A percentile compares a stretch with the other conserved stretches of the same genome.
Conservation (phyloP, 768 basidiomycete genomes). For the Leccinum pellstonianum region DNA sequence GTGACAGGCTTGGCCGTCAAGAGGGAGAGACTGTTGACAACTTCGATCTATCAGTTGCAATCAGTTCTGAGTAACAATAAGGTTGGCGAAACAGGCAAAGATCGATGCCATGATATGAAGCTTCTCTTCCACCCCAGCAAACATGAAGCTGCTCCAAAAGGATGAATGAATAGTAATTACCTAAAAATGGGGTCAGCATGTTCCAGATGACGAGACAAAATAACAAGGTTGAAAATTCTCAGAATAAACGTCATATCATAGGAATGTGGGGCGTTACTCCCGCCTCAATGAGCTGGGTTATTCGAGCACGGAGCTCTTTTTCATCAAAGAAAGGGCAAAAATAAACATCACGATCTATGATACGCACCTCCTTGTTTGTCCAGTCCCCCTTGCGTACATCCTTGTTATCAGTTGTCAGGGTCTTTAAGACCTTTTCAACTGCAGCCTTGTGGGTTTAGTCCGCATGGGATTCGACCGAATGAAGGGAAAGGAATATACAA, state of each 20-base stretch:
- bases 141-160: constrained; percentile 56
- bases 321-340: constrained; percentile 46
- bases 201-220: neutral
- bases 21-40: constrained; percentile 84
- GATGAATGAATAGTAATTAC: constrained; percentile 16
- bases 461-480: constrained; percentile 6
- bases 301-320: constrained; percentile 78
- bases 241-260: constrained; percentile 60
- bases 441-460: constrained; percentile 53
- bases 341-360: neutral
- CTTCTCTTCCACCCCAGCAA: constrained; percentile 85
- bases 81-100: neutral
- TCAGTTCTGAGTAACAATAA: constrained; percentile 12
- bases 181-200: constrained; percentile 17
- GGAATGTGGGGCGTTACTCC: constrained; percentile 86
- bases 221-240: constrained; percentile 27
- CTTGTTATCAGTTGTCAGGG: constrained; percentile 75
- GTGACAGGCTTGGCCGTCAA: constrained; percentile 97
- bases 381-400: constrained; percentile 93
- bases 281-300: constrained; percentile 96
- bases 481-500: constrained; percentile 48
- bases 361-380: constrained; percentile 92
- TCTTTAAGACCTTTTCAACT: constrained; percentile 81
- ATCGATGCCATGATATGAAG: constrained; percentile 43
- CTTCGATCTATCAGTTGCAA: constrained; percentile 63